These are phyloP conservation scores for Tylopilus intermedius DNA, from an alignment of 768 basidiomycete species.

Conservation along the genomic window DNA sequence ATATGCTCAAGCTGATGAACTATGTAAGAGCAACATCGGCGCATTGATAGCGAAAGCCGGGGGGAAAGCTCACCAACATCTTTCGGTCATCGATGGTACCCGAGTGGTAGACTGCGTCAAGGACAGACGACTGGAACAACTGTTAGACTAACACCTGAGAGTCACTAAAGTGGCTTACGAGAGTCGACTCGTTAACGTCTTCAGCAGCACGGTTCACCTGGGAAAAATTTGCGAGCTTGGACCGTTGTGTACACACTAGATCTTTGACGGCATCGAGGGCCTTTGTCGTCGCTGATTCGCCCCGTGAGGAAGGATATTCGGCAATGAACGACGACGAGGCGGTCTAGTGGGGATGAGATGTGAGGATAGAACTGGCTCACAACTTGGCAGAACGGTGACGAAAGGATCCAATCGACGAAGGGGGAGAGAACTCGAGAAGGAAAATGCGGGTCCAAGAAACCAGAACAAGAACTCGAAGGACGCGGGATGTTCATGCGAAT, in stretches of 20 bases:
- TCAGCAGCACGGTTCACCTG: slow-evolving; percentile 29
- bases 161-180: slow-evolving; percentile 9
- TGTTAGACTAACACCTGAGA: not conserved
- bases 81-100: slow-evolving; percentile 74
- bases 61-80: slow-evolving; percentile 50
- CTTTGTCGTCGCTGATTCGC: slow-evolving; percentile 19
- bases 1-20: slow-evolving; percentile 61
- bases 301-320: slow-evolving; percentile 8
- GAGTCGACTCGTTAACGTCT: slow-evolving; percentile 25
- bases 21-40: not conserved
- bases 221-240: not conserved
- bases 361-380: slow-evolving; percentile 12
- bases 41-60: not conserved
- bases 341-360: not conserved
- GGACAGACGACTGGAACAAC: slow-evolving; percentile 44
- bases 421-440: slow-evolving; percentile 49
- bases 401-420: slow-evolving; percentile 33
- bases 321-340: slow-evolving; percentile 11
- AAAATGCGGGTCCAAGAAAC: slow-evolving; percentile 57
- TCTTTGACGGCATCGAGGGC: slow-evolving; percentile 28
- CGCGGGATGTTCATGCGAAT: slow-evolving; percentile 31
- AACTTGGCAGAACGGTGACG: slow-evolving; percentile 26
- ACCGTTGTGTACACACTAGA: slow-evolving; percentile 15
- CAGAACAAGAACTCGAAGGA: slow-evolving; percentile 74
- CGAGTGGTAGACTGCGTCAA: slow-evolving; percentile 57